Conservation (phyloP, 2,329 filamentous ascomycete species). For the Coniochaeta sp. region DNA sequence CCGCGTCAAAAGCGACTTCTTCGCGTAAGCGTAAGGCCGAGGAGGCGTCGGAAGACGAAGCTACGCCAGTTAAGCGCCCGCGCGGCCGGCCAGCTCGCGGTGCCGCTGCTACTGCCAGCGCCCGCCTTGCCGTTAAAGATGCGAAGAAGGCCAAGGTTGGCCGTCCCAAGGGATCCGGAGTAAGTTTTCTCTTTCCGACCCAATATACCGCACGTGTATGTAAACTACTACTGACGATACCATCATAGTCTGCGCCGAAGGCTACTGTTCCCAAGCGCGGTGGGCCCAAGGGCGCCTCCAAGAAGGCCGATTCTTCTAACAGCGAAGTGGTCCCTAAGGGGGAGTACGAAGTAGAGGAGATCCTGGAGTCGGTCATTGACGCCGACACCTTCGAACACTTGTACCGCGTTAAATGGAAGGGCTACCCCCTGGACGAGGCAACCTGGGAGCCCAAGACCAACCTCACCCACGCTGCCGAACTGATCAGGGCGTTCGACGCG, state of each 20-base stretch:
- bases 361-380: conserved; percentile 33
- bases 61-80: conserved; percentile 12
- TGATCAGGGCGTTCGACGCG: conserved; percentile 30
- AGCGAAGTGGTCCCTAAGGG: conserved; percentile 11
- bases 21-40: conserved; percentile 20
- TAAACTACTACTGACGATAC: neutral
- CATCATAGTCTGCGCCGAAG: conserved; percentile 2
- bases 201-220: neutral
- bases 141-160: conserved; percentile 13
- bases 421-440: conserved; percentile 33
- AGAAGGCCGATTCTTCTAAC: neutral
- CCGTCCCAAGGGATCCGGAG: conserved; percentile 8
- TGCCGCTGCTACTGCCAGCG: conserved; percentile 11
- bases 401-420: conserved; percentile 49
- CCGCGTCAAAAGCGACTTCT: neutral
- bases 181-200: neutral
- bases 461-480: conserved; percentile 28
- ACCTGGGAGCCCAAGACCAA: conserved; percentile 48
- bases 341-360: conserved; percentile 41
- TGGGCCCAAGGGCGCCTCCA: conserved; percentile 8
- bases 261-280: conserved; percentile 8
- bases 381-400: conserved; percentile 27
- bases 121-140: conserved; percentile 13
- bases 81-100: conserved; percentile 10
- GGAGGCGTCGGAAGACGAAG: conserved; percentile 9